Evolutionary conservation across 148 eudicot genomes (phyloP).

Genomic region (Cornus suecica): DNA sequence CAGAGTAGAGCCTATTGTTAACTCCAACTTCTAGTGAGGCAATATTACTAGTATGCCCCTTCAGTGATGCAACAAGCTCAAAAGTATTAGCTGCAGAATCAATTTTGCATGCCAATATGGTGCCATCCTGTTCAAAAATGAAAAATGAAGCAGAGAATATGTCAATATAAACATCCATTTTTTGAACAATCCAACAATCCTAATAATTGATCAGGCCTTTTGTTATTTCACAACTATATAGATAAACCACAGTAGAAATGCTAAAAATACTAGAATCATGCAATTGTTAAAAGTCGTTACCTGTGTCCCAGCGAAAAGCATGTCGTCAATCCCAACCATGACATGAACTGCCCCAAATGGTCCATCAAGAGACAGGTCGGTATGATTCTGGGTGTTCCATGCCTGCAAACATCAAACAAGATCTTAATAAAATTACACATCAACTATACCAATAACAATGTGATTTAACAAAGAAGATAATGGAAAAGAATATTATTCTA

Average conservation of each 20-base stretch:
- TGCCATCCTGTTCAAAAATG: slow-evolving; percentile 47
- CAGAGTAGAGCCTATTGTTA: slow-evolving; percentile 50
- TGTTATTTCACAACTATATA: neutral
- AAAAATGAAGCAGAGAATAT: neutral
- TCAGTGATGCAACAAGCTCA: slow-evolving; percentile 31
- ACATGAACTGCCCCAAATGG: slow-evolving; percentile 50
- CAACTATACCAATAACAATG: too few relatives aligned
- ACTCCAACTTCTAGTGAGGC: slow-evolving; percentile 47
- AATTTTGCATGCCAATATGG: slow-evolving; percentile 50
- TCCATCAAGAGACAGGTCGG: slow-evolving; percentile 36
- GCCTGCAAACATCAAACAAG: slow-evolving; percentile 28
- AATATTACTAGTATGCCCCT: slow-evolving; percentile 48
- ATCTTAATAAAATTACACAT: neutral
- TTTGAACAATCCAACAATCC: neutral
- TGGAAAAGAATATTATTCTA: too few relatives aligned
- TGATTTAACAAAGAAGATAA: too few relatives aligned
- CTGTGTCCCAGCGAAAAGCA: slow-evolving; percentile 49
- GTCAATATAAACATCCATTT: neutral
- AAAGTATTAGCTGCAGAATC: slow-evolving; percentile 22
- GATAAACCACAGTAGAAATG: neutral
- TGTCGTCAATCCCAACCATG: slow-evolving; percentile 26
- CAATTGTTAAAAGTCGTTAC: slow-evolving; percentile 18
- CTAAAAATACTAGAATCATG: neutral
- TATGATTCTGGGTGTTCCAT: slow-evolving; percentile 37
- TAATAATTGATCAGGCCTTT: neutral